These are phyloP conservation scores for Salix exigua DNA, from an alignment of 345 rosid genomes.

Conservation along the genomic window DNA sequence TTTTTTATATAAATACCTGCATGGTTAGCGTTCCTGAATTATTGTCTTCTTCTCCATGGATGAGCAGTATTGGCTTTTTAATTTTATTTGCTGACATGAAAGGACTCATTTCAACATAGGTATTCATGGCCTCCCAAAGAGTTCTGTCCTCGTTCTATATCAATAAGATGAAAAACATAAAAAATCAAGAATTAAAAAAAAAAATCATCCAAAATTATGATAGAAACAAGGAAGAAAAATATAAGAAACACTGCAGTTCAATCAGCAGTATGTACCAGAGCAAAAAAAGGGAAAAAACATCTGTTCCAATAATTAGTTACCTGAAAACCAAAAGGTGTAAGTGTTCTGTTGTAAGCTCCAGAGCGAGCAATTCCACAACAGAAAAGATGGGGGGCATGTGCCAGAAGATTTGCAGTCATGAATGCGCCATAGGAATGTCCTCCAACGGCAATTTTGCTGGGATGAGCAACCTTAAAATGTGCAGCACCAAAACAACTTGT, in stretches of 20 bases:
- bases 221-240: neutral
- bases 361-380: constrained; percentile 94
- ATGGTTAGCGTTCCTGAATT: constrained; percentile 94
- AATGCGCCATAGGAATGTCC: constrained; percentile 99
- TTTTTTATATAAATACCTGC: constrained; percentile 52
- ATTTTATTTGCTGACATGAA: constrained; percentile 93
- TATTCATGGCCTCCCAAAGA: constrained; percentile 85
- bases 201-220: constrained; percentile 12
- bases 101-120: constrained; percentile 96
- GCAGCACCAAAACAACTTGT: constrained; percentile 20
- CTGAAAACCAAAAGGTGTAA: constrained; percentile 98
- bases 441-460: constrained; percentile 84
- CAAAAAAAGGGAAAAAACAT: neutral
- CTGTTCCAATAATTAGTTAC: constrained; percentile 30
- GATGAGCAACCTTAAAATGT: constrained; percentile 73
- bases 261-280: neutral
- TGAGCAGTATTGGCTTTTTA: constrained; percentile 91
- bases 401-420: constrained; percentile 96
- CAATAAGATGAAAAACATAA: constrained; percentile 10
- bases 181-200: neutral
- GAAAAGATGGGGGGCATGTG: constrained; percentile 98
- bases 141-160: constrained; percentile 91
- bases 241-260: neutral
- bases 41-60: constrained; percentile 97
- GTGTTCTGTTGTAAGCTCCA: constrained; percentile 98